Percentiles rank a stretch among this genome's conserved stretches.
Evolutionary conservation across 768 basidiomycete species (phyloP).

Genomic region (Amyloporia xantha): DNA sequence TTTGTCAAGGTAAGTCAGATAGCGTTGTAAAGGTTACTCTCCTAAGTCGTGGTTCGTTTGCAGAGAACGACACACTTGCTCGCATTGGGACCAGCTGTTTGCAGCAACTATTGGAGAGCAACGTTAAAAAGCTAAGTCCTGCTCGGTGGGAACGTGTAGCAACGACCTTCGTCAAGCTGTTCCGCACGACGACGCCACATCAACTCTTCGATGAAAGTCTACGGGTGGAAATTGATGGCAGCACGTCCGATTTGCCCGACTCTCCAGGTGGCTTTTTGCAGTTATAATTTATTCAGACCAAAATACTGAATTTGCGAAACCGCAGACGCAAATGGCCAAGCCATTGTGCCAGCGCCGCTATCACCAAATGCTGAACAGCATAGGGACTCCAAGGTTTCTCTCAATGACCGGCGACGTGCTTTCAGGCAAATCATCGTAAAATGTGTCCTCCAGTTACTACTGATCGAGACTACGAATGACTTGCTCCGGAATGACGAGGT

Average conservation of each 20-base stretch:
- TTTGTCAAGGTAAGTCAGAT: constrained; percentile 81
- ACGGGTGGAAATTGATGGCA: constrained; percentile 74
- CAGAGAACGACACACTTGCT: constrained; percentile 97
- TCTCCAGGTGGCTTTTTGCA: constrained; percentile 18
- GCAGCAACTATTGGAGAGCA: constrained; percentile 91
- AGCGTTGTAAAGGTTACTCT: not conserved
- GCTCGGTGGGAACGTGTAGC: constrained; percentile 89
- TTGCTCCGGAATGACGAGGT: constrained; percentile 88
- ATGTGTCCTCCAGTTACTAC: constrained; percentile 92
- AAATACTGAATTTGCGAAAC: constrained; percentile 7
- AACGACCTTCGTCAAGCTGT: constrained; percentile 91
- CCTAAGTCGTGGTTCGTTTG: not conserved
- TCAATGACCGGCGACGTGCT: constrained; percentile 69
- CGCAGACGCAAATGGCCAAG: constrained; percentile 55
- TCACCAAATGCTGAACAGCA: constrained; percentile 58
- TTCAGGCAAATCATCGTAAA: constrained; percentile 99
- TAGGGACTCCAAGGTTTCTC: constrained; percentile 43
- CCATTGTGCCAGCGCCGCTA: constrained; percentile 83
- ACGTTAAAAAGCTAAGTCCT: constrained; percentile 79
- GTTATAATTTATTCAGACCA: no score
- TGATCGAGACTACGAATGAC: constrained; percentile 97
- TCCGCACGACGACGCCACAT: constrained; percentile 95
- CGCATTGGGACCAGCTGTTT: constrained; percentile 97
- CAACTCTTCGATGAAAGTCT: constrained; percentile 92
- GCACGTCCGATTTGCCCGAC: constrained; percentile 48